Evolutionary conservation across 192 early-diverging fungal genomes (phyloP).

Genomic region (Haplosporangium gracile): DNA sequence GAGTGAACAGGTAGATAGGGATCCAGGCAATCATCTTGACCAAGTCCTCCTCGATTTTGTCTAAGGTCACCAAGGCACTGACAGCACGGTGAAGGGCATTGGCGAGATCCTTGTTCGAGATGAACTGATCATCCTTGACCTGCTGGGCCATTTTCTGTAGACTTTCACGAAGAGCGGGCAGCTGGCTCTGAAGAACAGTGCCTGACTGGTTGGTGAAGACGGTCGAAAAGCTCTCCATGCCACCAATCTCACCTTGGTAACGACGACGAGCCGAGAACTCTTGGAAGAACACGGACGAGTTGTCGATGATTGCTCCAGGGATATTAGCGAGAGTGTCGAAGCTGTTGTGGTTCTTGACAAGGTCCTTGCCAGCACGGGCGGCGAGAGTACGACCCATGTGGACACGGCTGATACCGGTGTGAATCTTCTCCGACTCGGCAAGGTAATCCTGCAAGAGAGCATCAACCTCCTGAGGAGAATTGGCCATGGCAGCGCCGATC

Average conservation of each 20-base stretch:
- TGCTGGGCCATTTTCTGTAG: constrained; percentile 58
- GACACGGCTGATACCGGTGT: constrained; percentile 64
- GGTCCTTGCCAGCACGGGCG: constrained; percentile 52
- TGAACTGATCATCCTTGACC: constrained; percentile 49
- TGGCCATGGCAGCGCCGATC: constrained; percentile 71
- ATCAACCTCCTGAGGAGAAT: constrained; percentile 79
- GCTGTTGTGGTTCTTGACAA: constrained; percentile 54
- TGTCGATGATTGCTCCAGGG: constrained; percentile 58
- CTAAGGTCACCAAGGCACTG: constrained; percentile 58
- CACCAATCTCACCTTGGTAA: constrained; percentile 64
- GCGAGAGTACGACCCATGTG: constrained; percentile 84
- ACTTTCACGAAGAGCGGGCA: constrained; percentile 53
- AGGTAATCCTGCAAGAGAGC: constrained; percentile 78
- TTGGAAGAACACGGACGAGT: constrained; percentile 67
- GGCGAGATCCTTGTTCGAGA: constrained; percentile 65
- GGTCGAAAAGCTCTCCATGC: constrained; percentile 46
- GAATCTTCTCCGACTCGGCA: constrained; percentile 69
- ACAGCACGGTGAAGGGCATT: constrained; percentile 68
- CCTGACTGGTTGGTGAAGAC: constrained; percentile 40
- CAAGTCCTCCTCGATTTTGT: constrained; percentile 78
- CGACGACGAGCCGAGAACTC: constrained; percentile 64
- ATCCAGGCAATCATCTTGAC: constrained; percentile 89
- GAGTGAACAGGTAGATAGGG: constrained; percentile 84
- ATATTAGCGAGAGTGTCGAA: constrained; percentile 43
- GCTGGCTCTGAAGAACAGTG: constrained; percentile 54